These are phyloP conservation scores for Antarctomyces pellizariae DNA, from an alignment of 495 filamentous ascomycete species.

Conservation along the genomic window DNA sequence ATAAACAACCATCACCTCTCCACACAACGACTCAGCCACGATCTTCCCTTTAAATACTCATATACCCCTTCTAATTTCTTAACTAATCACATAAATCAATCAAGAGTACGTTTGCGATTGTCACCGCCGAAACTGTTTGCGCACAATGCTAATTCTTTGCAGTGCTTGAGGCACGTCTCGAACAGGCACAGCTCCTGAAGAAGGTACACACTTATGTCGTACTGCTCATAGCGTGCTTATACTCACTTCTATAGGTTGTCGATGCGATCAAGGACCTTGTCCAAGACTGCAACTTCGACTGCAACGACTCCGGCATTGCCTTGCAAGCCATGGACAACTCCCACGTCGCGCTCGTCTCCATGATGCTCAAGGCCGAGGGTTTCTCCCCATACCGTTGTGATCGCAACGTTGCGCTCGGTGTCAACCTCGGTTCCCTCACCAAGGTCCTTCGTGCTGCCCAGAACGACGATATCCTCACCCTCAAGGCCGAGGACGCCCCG, in stretches of 20 bases:
- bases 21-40: too few species aligned
- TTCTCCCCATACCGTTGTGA: constrained; percentile 98
- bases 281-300: constrained; percentile 99
- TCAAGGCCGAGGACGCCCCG: constrained; percentile 93
- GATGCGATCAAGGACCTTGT: constrained; percentile 98
- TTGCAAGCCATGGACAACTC: constrained; percentile 99
- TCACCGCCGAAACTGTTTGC: too few species aligned
- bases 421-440: constrained; percentile 87
- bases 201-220: constrained; percentile 37
- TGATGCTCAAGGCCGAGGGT: constrained; percentile 87
- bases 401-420: constrained; percentile 92
- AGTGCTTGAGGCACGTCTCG: constrained; percentile 95
- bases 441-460: constrained; percentile 92
- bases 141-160: constrained; percentile 5
- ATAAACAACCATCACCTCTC: too few species aligned
- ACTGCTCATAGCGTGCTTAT: constrained; percentile 1
- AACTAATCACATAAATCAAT: too few species aligned
- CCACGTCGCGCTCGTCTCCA: constrained; percentile 94
- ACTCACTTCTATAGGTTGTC: constrained; percentile 40
- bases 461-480: constrained; percentile 81
- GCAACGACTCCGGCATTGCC: constrained; percentile 97
- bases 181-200: constrained; percentile 86
- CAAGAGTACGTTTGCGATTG: too few species aligned
- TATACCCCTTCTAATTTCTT: too few species aligned
- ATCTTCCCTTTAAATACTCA: too few species aligned